Evolutionary conservation across 2,329 filamentous ascomycete species (phyloP).

Genomic region (Pestalotiopsis sp.): DNA sequence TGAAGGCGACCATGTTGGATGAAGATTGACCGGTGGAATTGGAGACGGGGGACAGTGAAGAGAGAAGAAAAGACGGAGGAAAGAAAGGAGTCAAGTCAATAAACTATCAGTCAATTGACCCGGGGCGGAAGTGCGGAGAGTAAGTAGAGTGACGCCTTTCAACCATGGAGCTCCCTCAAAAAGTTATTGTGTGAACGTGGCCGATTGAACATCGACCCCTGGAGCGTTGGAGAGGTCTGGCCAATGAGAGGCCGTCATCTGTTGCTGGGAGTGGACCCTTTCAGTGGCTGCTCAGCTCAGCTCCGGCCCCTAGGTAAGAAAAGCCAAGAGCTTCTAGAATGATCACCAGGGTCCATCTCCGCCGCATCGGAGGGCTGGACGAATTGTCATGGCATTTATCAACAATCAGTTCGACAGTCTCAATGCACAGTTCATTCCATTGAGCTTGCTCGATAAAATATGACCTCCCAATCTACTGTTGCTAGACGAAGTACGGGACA

Average conservation of each 20-base stretch:
- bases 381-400: not conserved
- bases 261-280: not conserved
- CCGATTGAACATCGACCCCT: constrained; percentile 9
- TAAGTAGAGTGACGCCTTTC: not conserved
- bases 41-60: not conserved
- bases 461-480: not conserved
- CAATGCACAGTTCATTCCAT: no score
- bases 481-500: not conserved
- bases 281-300: not conserved
- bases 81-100: not conserved
- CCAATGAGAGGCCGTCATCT: constrained; percentile 3
- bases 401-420: no score
- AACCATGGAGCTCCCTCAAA: constrained; percentile 3
- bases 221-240: not conserved
- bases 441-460: no score
- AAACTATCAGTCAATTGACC: not conserved
- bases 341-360: not conserved
- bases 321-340: not conserved
- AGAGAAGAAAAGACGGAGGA: constrained; percentile 12
- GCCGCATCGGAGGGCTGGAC: not conserved
- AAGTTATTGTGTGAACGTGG: constrained; percentile 19
- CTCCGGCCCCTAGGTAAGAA: not conserved
- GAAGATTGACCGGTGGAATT: constrained; percentile 6
- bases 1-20: constrained; percentile 35
- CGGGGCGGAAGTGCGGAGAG: constrained; percentile 5